A percentile compares a stretch with the other conserved stretches of the same genome.
phyloP scores from a whole-genome alignment of 164 flowering plant genomes.

The Stephania cephalantha region DNA sequence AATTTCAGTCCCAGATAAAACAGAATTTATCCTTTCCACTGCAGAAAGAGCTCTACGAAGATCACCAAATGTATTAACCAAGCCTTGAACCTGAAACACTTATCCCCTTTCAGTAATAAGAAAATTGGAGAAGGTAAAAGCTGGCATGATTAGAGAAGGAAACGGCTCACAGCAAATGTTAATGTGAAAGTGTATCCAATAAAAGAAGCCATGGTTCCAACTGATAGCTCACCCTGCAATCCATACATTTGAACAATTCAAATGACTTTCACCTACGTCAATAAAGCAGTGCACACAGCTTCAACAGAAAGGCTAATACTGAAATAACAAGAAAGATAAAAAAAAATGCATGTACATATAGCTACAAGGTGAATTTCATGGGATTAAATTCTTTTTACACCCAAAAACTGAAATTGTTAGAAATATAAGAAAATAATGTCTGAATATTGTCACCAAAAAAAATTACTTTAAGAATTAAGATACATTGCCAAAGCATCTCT shows the following conservation, averaged over 20 bases:
- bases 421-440: not conserved
- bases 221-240: slow-evolving; percentile 83
- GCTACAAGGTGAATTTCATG: slow-evolving; percentile 1
- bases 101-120: slow-evolving; percentile 11
- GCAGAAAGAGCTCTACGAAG: slow-evolving; percentile 90
- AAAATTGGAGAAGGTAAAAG: slow-evolving; percentile 2
- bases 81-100: slow-evolving; percentile 80
- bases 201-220: slow-evolving; percentile 86
- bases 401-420: not conserved
- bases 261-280: not conserved
- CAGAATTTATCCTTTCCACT: slow-evolving; percentile 79
- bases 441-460: not conserved
- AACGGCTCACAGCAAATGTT: slow-evolving; percentile 87
- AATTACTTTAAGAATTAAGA: not conserved
- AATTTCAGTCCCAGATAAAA: slow-evolving; percentile 63
- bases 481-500: too few species aligned
- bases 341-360: not conserved
- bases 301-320: not conserved
- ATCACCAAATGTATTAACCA: slow-evolving; percentile 93
- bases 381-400: not conserved
- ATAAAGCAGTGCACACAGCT: not conserved
- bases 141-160: not conserved
- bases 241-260: slow-evolving; percentile 6
- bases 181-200: slow-evolving; percentile 96
- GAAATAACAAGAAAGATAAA: not conserved